phyloP scores from a whole-genome alignment of 192 early-diverging fungal genomes.

The Dissophora ornata region DNA sequence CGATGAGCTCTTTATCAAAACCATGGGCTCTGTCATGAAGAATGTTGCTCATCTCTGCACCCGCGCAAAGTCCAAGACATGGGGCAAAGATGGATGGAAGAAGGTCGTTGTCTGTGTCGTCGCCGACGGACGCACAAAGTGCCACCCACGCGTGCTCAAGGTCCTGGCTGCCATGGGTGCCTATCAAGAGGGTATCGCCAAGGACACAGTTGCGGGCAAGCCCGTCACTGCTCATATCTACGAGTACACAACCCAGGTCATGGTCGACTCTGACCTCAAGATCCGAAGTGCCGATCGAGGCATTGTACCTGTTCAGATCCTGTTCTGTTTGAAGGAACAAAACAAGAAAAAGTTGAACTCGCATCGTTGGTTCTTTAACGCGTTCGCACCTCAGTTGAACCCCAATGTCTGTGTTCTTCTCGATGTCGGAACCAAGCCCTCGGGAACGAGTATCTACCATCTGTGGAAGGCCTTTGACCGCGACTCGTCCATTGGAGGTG shows the following conservation, averaged over 20 bases:
- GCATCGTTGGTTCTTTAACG: conserved; percentile 97
- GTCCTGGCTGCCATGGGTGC: conserved; percentile 85
- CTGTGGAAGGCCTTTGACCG: conserved; percentile 93
- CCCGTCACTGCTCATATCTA: conserved; percentile 86
- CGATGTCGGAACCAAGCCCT: conserved; percentile 94
- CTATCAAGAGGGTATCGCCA: conserved; percentile 79
- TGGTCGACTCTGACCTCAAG: conserved; percentile 71
- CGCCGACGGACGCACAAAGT: conserved; percentile 86
- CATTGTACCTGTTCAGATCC: conserved; percentile 85
- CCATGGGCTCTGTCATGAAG: conserved; percentile 87
- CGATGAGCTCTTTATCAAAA: conserved; percentile 87
- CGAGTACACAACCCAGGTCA: conserved; percentile 88
- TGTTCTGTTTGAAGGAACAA: conserved; percentile 94
- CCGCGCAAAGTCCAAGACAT: conserved; percentile 74
- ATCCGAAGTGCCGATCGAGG: conserved; percentile 73
- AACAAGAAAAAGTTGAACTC: conserved; percentile 96
- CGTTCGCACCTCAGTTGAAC: conserved; percentile 81
- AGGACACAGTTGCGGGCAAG: conserved; percentile 73
- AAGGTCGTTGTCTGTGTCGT: conserved; percentile 94
- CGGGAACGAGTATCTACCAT: conserved; percentile 86
- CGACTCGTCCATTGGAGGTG: conserved; percentile 85
- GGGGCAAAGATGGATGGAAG: conserved; percentile 89
- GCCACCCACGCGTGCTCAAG: conserved; percentile 78
- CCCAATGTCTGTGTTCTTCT: conserved; percentile 92
- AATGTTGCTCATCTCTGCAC: conserved; percentile 93